Base-by-base conservation (phyloP, 306 rosid genomes). In the Sindora glabra region DNA sequence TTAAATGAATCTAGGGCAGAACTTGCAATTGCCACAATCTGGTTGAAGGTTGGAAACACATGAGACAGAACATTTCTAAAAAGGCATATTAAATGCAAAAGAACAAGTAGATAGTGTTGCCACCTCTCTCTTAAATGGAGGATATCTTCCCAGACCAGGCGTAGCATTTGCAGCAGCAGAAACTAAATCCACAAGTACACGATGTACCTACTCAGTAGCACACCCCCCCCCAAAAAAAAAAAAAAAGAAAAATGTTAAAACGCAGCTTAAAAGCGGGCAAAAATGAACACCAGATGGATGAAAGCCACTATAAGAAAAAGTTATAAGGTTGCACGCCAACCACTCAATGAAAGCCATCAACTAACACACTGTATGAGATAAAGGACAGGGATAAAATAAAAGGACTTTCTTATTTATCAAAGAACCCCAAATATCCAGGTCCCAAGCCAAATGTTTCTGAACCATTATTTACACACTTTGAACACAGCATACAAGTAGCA, bases 61-160 rank as follows among this genome's bases (percentile, higher is more conserved):
- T 59, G 6, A 64, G 71, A 58, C 12, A 21, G 6, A 16, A 46
- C 24, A 40, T 32, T 38, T 44, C 46, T 32, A 59, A 64, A 38
- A 24, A 50, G n/a, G 5, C 16, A 42, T 18, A 51, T 23, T 13
- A 36, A 48, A 13, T 47, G 47, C 40, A 10, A 21, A 54, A 34
- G 46, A 53, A 63, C 46, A 59, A 47, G 4, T 15, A 44, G 44
- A 25, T n/a, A 44, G 51, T 32, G 22, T 36, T 38, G 44, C 59
- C 73, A 87, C 99, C 96, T 92, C 99, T 81, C 90, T 88, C 87
- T 92, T 92, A 77, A 86, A 92, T 59, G 99, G 94, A 72, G 95
- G 99, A 68, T 92, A 92, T 70, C 96, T 82, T 78, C 99, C 99
- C 49, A 92, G 99, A 71, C 99, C 99, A 23, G 99, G 96, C 3